A percentile compares a stretch with the other conserved stretches of the same genome.
phyloP scores from a whole-genome alignment of 2,329 filamentous ascomycete species.

The Rosellinia necatrix region DNA sequence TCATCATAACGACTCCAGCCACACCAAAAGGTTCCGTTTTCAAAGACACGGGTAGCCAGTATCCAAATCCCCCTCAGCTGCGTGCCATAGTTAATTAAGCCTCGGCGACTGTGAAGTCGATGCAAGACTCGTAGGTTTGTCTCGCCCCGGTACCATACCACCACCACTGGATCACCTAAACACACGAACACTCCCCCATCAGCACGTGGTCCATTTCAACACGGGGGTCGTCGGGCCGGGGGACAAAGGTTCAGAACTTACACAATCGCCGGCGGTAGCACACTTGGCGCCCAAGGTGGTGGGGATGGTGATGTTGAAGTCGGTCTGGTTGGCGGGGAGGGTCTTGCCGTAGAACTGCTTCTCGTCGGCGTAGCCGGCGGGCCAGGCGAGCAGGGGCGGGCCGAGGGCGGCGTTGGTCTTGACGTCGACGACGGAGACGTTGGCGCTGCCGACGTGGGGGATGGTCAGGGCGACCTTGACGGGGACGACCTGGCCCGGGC shows the following conservation, averaged over 20 bases:
- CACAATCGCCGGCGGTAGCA: conserved; percentile 36
- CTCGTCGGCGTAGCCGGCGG: conserved; percentile 39
- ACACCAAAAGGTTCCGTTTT: conserved; percentile 3
- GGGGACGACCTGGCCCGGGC: conserved; percentile 49
- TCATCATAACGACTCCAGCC: conserved; percentile 7
- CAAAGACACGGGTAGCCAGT: not conserved
- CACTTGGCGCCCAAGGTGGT: conserved; percentile 34
- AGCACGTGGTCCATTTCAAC: not conserved
- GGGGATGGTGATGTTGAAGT: conserved; percentile 39
- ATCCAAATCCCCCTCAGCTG: not conserved
- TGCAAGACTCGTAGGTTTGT: conserved; percentile 39
- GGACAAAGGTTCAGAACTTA: conserved; percentile 27
- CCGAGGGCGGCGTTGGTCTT: conserved; percentile 47
- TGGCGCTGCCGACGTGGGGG: conserved; percentile 53
- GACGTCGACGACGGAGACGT: conserved; percentile 55
- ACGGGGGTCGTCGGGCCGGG: not conserved
- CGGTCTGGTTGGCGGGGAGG: conserved; percentile 37
- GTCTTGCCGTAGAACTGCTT: conserved; percentile 34
- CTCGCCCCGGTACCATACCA: conserved; percentile 40
- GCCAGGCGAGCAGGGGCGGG: conserved; percentile 38
- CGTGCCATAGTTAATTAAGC: no score
- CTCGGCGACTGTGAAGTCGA: conserved; percentile 37
- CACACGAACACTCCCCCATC: not conserved
- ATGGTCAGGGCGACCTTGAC: conserved; percentile 51
- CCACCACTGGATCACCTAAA: conserved; percentile 41